These are phyloP conservation scores for Lachancea kluyveri DNA, from an alignment of 805 yeast genomes.

Conservation along the genomic window DNA sequence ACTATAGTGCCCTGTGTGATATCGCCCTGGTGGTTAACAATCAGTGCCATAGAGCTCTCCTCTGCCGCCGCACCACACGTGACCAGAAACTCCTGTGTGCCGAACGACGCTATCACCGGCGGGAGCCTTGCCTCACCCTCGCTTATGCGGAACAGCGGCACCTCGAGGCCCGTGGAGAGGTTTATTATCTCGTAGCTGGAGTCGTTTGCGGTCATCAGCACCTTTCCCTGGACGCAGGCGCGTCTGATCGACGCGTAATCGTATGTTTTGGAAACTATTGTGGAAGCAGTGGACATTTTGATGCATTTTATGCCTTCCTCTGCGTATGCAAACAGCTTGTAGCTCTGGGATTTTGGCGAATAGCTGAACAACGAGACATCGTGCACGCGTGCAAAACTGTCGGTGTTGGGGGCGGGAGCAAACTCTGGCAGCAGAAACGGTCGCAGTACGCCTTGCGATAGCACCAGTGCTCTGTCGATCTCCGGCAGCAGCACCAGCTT, in stretches of 20 bases:
- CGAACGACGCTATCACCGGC: constrained; percentile 21
- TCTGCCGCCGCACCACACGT: constrained; percentile 24
- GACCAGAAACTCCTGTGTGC: constrained; percentile 19
- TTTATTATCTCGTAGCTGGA: constrained; percentile 24
- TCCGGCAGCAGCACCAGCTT: constrained; percentile 23
- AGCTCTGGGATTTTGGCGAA: constrained; percentile 13
- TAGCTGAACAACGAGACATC: constrained; percentile 17
- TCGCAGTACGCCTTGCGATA: constrained; percentile 13
- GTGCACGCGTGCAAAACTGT: constrained; percentile 12
- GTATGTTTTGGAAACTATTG: constrained; percentile 8
- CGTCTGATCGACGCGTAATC: constrained; percentile 13
- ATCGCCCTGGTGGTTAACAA: constrained; percentile 27
- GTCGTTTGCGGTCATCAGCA: constrained; percentile 18
- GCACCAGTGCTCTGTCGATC: constrained; percentile 27
- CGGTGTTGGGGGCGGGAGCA: constrained; percentile 28
- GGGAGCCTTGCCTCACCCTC: constrained; percentile 17
- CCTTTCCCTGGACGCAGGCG: constrained; percentile 10
- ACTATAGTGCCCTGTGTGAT: constrained; percentile 27
- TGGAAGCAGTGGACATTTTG: constrained; percentile 10
- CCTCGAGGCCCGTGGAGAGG: constrained; percentile 10
- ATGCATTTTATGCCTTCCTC: constrained; percentile 11
- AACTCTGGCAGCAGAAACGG: constrained; percentile 29
- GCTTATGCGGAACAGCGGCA: constrained; percentile 26
- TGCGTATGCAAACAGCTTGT: constrained; percentile 12
- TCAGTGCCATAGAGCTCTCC: constrained; percentile 27